A percentile compares a stretch with the other conserved stretches of the same genome.
Evolutionary conservation across 345 rosid species (phyloP).

Genomic region (Nephelium lappaceum): DNA sequence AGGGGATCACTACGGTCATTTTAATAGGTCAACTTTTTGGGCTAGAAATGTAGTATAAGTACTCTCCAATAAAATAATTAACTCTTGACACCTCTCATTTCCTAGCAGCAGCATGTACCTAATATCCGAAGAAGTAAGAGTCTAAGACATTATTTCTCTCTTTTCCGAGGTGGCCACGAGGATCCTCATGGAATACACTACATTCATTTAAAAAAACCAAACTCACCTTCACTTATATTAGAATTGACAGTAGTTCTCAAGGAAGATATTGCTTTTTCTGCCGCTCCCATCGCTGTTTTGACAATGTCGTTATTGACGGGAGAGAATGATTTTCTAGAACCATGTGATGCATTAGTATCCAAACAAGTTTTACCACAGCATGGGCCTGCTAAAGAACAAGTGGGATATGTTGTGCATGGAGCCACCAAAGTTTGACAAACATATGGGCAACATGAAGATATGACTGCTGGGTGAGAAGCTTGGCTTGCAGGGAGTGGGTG

Average conservation of each 20-base stretch:
- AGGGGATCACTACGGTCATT: neutral
- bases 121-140: neutral
- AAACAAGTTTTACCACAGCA: constrained; percentile 20
- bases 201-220: neutral
- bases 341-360: constrained; percentile 16
- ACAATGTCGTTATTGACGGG: constrained; percentile 31
- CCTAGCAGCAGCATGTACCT: neutral
- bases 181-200: neutral
- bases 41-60: neutral
- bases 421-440: constrained; percentile 31
- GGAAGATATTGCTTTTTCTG: constrained; percentile 56
- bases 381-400: constrained; percentile 35
- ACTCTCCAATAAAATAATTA: neutral
- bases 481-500: constrained; percentile 29
- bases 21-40: neutral
- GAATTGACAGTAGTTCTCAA: constrained; percentile 28
- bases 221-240: constrained; percentile 35
- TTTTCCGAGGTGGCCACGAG: neutral
- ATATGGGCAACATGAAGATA: constrained; percentile 46
- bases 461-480: constrained; percentile 26
- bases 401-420: constrained; percentile 37
- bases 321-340: constrained; percentile 20
- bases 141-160: neutral
- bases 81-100: neutral
- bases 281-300: constrained; percentile 59